Percentiles rank a stretch among this genome's conserved stretches.
Conservation (phyloP, 164 flowering plant genomes). For the Annona squamosa region DNA sequence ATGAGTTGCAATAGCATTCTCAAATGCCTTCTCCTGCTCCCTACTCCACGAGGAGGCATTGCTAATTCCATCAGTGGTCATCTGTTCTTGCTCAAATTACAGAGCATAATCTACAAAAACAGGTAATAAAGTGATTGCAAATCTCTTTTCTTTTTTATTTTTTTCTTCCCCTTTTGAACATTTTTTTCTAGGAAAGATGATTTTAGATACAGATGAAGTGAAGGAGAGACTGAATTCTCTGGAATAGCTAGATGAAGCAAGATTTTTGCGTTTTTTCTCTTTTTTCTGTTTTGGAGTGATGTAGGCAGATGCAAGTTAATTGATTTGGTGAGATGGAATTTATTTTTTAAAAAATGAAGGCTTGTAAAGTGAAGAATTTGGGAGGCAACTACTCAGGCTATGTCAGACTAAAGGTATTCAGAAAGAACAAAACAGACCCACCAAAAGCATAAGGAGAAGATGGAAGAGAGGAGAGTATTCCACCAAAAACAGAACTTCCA, state of each 20-base stretch:
- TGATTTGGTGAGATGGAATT: slow-evolving; percentile 17
- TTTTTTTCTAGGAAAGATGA: neutral
- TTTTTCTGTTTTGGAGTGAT: slow-evolving; percentile 1
- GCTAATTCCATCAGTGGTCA: slow-evolving; percentile 51
- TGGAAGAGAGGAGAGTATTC: slow-evolving; percentile 25
- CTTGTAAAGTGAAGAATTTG: slow-evolving; percentile 2
- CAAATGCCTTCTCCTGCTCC: slow-evolving; percentile 84
- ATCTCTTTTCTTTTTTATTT: neutral
- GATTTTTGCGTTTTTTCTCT: slow-evolving; percentile 16
- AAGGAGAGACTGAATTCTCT: slow-evolving; percentile 6
- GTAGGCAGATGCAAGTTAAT: slow-evolving; percentile 14
- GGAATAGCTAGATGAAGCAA: slow-evolving; percentile 17
- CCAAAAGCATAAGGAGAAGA: slow-evolving; percentile 16
- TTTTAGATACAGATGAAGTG: neutral
- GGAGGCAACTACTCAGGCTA: slow-evolving; percentile 16
- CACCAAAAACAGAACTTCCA: slow-evolving; percentile 12
- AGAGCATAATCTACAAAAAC: slow-evolving; percentile 5
- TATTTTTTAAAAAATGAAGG: neutral
- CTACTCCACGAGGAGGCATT: slow-evolving; percentile 59
- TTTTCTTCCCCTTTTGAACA: too few relatives aligned
- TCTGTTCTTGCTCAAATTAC: slow-evolving; percentile 25
- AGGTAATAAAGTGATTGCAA: neutral
- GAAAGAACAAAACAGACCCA: slow-evolving; percentile 22
- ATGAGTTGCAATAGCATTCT: slow-evolving; percentile 66
- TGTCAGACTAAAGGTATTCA: slow-evolving; percentile 25